These are phyloP conservation scores for Pilobolus umbonatus DNA, from an alignment of 192 early-diverging fungal genomes.

Conservation along the genomic window DNA sequence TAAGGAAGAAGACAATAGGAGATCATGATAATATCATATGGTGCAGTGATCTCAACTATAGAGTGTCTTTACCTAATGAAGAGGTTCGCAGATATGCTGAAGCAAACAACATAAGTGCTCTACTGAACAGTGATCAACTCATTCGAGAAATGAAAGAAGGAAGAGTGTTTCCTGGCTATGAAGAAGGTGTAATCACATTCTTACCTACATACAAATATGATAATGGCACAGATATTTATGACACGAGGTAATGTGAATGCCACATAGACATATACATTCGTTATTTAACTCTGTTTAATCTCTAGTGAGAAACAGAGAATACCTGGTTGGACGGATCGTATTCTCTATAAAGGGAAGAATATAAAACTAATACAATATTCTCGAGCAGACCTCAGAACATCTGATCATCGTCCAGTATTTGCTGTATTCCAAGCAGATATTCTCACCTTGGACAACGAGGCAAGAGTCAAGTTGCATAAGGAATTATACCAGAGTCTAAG, in stretches of 20 bases:
- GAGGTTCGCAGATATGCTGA: conserved; percentile 49
- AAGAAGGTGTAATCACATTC: conserved; percentile 70
- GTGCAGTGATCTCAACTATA: conserved; percentile 95
- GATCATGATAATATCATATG: conserved; percentile 79
- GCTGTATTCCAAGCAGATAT: conserved; percentile 37
- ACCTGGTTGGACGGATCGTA: conserved; percentile 68
- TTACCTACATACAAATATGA: conserved; percentile 82
- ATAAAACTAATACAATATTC: conserved; percentile 46
- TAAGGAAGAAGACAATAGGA: conserved; percentile 58
- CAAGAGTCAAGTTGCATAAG: conserved; percentile 43
- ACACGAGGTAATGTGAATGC: conserved; percentile 49
- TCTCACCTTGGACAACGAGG: conserved; percentile 39
- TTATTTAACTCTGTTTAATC: conserved; percentile 7
- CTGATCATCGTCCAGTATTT: conserved; percentile 70
- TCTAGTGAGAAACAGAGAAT: conserved; percentile 57
- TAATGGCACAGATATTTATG: conserved; percentile 62
- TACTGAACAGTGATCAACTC: conserved; percentile 59
- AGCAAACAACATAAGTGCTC: conserved; percentile 39
- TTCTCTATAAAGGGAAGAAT: conserved; percentile 52
- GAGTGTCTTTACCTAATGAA: conserved; percentile 72
- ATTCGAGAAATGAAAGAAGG: conserved; percentile 53
- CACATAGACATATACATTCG: conserved; percentile 25
- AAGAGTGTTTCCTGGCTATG: conserved; percentile 70
- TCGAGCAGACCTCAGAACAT: conserved; percentile 58
- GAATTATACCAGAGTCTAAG: conserved; percentile 44